Evolutionary conservation across 257 asterid genomes (phyloP).

Genomic region (Solanum piurae): DNA sequence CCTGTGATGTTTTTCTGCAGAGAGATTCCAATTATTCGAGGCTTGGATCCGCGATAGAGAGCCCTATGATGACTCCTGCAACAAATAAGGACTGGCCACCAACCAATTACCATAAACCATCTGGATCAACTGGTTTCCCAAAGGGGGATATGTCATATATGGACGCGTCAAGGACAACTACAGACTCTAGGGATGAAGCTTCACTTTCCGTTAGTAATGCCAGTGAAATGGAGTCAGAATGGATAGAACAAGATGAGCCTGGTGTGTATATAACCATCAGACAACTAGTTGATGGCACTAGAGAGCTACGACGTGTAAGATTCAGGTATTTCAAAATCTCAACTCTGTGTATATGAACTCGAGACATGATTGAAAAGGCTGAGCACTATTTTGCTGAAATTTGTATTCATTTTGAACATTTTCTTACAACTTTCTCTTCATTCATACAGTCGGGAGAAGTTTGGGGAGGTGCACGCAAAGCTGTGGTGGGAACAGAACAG

Average conservation of each 20-base stretch:
- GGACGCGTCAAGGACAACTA: conserved; percentile 81
- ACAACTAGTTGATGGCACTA: conserved; percentile 72
- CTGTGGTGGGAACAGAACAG: conserved; percentile 95
- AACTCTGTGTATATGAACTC: background rate
- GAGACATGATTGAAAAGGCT: background rate
- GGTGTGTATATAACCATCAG: conserved; percentile 91
- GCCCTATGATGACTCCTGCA: conserved; percentile 84
- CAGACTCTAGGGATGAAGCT: conserved; percentile 77
- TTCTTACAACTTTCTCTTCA: background rate
- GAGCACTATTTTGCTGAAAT: background rate
- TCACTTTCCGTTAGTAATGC: conserved; percentile 91
- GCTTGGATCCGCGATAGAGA: conserved; percentile 63
- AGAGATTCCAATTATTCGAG: conserved; percentile 80
- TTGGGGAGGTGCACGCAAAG: conserved; percentile 85
- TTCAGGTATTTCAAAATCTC: conserved; percentile 53
- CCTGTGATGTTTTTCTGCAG: conserved; percentile 24
- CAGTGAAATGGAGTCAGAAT: conserved; percentile 82
- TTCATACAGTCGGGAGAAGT: conserved; percentile 62
- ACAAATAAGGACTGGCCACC: conserved; percentile 53
- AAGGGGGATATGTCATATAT: conserved; percentile 41
- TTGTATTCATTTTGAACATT: background rate
- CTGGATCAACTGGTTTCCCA: conserved; percentile 36
- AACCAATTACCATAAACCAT: conserved; percentile 30
- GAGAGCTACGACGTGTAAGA: conserved; percentile 93
- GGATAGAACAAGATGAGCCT: conserved; percentile 92